These are phyloP conservation scores for Gypsophila paniculata DNA, from an alignment of 179 eudicot species.

Conservation along the genomic window DNA sequence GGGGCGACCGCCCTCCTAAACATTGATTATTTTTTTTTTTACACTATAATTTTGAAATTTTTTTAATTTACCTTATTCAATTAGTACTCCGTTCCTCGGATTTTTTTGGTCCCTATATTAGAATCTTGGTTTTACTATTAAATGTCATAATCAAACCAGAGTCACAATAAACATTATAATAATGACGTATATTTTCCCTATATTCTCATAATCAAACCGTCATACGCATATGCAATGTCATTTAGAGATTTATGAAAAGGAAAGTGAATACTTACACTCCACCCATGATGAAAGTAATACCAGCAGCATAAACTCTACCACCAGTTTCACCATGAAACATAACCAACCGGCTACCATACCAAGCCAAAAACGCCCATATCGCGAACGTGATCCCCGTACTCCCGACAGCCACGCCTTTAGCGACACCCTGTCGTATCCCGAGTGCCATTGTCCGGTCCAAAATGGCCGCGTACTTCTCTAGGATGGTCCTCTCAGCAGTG, in stretches of 20 bases:
- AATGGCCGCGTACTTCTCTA: conserved; percentile 54
- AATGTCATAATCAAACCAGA: no score
- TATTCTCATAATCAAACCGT: no score
- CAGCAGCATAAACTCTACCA: conserved; percentile 75
- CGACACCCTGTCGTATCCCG: conserved; percentile 74
- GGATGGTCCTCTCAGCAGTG: conserved; percentile 72
- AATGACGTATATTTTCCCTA: no score
- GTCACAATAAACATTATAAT: no score
- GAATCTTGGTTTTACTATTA: no score
- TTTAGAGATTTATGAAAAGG: not conserved
- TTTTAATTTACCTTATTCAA: no score
- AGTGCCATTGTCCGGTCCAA: conserved; percentile 54
- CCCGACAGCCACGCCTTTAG: conserved; percentile 83
- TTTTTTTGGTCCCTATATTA: no score
- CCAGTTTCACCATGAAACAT: conserved; percentile 87
- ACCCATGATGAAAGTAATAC: conserved; percentile 71
- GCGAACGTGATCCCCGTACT: conserved; percentile 80
- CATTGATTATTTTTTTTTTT: no score
- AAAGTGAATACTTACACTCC: conserved; percentile 58
- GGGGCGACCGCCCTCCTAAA: no score
- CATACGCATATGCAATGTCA: no score
- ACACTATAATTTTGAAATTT: no score
- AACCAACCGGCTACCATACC: conserved; percentile 87
- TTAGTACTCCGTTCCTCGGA: no score
- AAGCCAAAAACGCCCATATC: conserved; percentile 91